A percentile compares a stretch with the other conserved stretches of the same genome.
Evolutionary conservation across 306 rosid genomes (phyloP).

Genomic region (Rosa multiflora): DNA sequence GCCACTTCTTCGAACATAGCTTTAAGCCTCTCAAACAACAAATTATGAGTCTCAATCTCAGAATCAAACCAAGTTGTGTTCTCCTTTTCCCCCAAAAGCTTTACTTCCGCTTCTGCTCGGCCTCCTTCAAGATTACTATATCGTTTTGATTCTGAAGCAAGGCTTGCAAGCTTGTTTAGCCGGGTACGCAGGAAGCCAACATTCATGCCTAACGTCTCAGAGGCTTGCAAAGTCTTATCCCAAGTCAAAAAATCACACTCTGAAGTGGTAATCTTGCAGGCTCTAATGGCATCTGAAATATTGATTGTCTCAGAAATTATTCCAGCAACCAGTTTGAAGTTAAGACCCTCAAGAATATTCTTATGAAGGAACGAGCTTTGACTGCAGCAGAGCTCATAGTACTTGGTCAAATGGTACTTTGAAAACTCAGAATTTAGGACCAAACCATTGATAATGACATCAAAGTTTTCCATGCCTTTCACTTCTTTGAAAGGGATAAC

Average conservation of each 20-base stretch:
- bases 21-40: constrained; percentile 20
- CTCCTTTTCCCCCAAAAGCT: constrained; percentile 21
- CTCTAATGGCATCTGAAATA: constrained; percentile 60
- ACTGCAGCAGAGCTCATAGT: constrained; percentile 55
- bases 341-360: constrained; percentile 46
- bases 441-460: constrained; percentile 43
- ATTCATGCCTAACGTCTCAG: constrained; percentile 52
- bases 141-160: constrained; percentile 31
- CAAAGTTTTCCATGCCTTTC: constrained; percentile 39
- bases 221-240: constrained; percentile 47
- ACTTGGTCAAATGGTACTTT: constrained; percentile 35
- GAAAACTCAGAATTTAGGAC: constrained; percentile 48
- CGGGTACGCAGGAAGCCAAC: constrained; percentile 43
- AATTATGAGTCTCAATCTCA: constrained; percentile 21
- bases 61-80: constrained; percentile 26
- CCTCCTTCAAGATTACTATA: constrained; percentile 22
- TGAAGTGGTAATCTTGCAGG: constrained; percentile 42
- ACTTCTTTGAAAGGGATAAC: constrained; percentile 37
- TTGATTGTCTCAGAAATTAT: constrained; percentile 54
- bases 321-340: constrained; percentile 50
- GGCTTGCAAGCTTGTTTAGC: constrained; percentile 32
- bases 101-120: constrained; percentile 20
- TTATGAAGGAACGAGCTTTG: constrained; percentile 55
- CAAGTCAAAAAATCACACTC: constrained; percentile 32
- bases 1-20: constrained; percentile 40